Evolutionary conservation across 306 rosid genomes (phyloP).

Genomic region (Spatholobus suberectus): DNA sequence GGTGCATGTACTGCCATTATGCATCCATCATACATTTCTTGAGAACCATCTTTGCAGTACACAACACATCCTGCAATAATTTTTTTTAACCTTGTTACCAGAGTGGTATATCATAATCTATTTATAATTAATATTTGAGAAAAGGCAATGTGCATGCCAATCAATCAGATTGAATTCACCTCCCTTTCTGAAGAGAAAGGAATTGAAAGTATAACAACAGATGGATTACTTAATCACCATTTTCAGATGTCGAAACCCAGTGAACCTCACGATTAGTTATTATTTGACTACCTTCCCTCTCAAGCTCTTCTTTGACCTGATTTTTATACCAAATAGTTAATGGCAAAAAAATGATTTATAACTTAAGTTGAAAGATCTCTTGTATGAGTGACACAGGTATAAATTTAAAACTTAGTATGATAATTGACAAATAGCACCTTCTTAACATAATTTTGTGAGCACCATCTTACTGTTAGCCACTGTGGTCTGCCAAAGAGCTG

Average conservation of each 20-base stretch:
- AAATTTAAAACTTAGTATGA: not conserved
- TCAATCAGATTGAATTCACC: constrained; percentile 4
- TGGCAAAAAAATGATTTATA: not conserved
- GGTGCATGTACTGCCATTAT: constrained; percentile 86
- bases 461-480: constrained; percentile 84
- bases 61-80: constrained; percentile 66
- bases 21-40: constrained; percentile 69
- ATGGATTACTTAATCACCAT: constrained; percentile 51
- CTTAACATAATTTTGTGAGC: constrained; percentile 74
- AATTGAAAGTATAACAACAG: not conserved
- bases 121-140: not conserved
- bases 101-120: not conserved
- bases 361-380: not conserved
- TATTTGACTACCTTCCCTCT: constrained; percentile 66
- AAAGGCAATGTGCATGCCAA: not conserved
- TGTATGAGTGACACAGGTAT: not conserved
- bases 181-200: constrained; percentile 3
- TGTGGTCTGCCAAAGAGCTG: constrained; percentile 93
- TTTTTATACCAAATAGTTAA: constrained; percentile 17
- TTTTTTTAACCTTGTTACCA: constrained; percentile 16
- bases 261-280: constrained; percentile 60
- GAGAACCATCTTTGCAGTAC: constrained; percentile 59
- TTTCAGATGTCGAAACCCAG: constrained; percentile 58
- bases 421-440: constrained; percentile 50
- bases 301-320: constrained; percentile 78